Conservation (phyloP, 139 green algal species). For the Coelastrella sp. region DNA sequence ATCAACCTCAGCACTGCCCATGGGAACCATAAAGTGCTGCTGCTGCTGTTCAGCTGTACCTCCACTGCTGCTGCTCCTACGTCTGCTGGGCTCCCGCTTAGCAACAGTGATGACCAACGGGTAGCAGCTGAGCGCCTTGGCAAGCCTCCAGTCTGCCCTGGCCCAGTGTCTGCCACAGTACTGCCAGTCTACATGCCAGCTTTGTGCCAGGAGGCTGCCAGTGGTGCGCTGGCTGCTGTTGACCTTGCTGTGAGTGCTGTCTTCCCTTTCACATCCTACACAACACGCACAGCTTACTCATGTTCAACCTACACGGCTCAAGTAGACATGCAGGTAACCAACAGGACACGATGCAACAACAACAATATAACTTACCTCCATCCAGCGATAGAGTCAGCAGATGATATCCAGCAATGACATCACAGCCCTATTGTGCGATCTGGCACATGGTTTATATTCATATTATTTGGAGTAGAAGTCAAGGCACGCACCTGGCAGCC, state of each 20-base stretch:
- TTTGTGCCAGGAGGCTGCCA: background rate
- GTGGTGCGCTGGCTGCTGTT: background rate
- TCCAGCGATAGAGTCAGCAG: too few species aligned
- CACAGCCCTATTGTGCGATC: too few species aligned
- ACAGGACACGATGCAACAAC: background rate
- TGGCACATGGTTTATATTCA: background rate
- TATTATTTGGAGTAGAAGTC: background rate
- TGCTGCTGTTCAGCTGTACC: background rate
- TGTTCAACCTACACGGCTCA: too few species aligned
- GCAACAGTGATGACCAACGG: conserved; percentile 22
- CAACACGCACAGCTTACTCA: too few species aligned
- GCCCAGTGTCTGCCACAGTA: conserved; percentile 58
- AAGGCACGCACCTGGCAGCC: conserved; percentile 48
- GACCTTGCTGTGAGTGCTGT: conserved; percentile 22
- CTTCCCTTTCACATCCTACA: conserved; percentile 37
- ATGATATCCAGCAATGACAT: too few species aligned
- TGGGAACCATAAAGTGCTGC: background rate
- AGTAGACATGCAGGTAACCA: too few species aligned
- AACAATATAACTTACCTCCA: too few species aligned
- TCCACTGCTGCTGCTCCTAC: background rate
- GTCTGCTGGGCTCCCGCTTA: conserved; percentile 9
- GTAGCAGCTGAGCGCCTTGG: conserved; percentile 19
- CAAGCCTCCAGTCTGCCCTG: conserved; percentile 30
- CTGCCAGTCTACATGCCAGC: conserved; percentile 50
- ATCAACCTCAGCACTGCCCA: conserved; percentile 44